These are phyloP conservation scores for Aspergillus piperis DNA, from an alignment of 2,329 filamentous ascomycete species.

Conservation along the genomic window DNA sequence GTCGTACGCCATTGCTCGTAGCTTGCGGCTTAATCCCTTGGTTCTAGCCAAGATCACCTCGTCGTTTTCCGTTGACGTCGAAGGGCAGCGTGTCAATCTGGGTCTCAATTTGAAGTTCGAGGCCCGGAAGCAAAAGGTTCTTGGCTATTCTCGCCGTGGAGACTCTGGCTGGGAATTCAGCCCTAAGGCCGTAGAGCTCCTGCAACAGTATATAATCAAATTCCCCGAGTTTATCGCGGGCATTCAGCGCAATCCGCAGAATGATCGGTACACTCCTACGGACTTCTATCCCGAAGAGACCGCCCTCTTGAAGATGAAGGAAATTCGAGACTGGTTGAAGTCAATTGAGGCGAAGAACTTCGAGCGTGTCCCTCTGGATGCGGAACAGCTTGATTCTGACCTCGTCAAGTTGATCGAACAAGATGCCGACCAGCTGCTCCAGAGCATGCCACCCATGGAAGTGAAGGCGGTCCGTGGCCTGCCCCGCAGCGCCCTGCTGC, in stretches of 20 bases:
- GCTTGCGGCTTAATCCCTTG: constrained; percentile 78
- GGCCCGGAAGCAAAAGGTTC: constrained; percentile 88
- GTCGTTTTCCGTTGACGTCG: constrained; percentile 81
- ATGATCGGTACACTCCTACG: constrained; percentile 78
- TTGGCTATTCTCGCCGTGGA: constrained; percentile 89
- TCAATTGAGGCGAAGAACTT: constrained; percentile 87
- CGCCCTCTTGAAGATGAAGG: constrained; percentile 81
- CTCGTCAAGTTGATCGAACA: constrained; percentile 78
- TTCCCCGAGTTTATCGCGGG: constrained; percentile 95
- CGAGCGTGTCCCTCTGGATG: constrained; percentile 92
- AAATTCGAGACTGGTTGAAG: constrained; percentile 93
- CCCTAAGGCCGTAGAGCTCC: constrained; percentile 73
- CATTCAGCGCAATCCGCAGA: constrained; percentile 81
- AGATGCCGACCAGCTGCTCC: constrained; percentile 66
- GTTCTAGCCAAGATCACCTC: constrained; percentile 95
- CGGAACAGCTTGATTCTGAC: constrained; percentile 91
- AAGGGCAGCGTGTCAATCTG: constrained; percentile 81
- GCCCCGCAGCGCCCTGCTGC: constrained; percentile 82
- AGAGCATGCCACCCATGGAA: constrained; percentile 55
- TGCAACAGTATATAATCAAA: constrained; percentile 85
- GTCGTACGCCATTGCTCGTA: constrained; percentile 83
- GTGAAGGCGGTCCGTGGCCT: constrained; percentile 75
- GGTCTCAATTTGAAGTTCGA: constrained; percentile 98
- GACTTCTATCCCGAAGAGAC: constrained; percentile 78
- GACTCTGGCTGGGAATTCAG: constrained; percentile 95